phyloP scores from a whole-genome alignment of 2,329 filamentous ascomycete genomes.

The Diaporthe destruens region DNA sequence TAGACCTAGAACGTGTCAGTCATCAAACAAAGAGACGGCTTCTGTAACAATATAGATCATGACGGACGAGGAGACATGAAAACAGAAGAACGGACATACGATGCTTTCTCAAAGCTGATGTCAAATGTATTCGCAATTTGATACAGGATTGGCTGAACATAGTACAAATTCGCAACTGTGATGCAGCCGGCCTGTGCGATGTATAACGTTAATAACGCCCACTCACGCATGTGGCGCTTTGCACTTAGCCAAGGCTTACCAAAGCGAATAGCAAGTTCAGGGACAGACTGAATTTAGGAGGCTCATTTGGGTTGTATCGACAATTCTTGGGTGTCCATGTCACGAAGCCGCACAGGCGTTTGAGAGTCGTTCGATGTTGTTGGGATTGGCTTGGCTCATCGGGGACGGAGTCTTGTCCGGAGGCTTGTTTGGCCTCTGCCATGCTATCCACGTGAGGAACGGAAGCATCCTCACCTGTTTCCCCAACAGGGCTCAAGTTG shows the following conservation, averaged over 20 bases:
- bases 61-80: no score
- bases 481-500: not conserved
- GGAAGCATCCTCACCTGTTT: no score
- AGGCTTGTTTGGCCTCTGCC: not conserved
- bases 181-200: constrained; percentile 65
- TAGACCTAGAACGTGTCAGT: constrained; percentile 49
- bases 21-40: no score
- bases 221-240: not conserved
- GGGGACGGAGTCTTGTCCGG: not conserved
- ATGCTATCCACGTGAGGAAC: not conserved
- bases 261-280: constrained; percentile 80
- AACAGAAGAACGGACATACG: constrained; percentile 43
- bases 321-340: constrained; percentile 74
- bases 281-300: constrained; percentile 75
- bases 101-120: constrained; percentile 76
- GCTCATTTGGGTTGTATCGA: constrained; percentile 75
- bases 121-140: constrained; percentile 78
- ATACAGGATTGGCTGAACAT: constrained; percentile 84
- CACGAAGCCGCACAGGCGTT: constrained; percentile 46
- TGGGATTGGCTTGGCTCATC: not conserved
- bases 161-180: constrained; percentile 85
- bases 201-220: not conserved
- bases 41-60: no score
- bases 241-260: constrained; percentile 52
- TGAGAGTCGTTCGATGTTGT: constrained; percentile 34